Evolutionary conservation across 495 filamentous ascomycete species (phyloP), one percentile per base, ranked within the genome.

Genomic region (Bacidia rubella): DNA sequence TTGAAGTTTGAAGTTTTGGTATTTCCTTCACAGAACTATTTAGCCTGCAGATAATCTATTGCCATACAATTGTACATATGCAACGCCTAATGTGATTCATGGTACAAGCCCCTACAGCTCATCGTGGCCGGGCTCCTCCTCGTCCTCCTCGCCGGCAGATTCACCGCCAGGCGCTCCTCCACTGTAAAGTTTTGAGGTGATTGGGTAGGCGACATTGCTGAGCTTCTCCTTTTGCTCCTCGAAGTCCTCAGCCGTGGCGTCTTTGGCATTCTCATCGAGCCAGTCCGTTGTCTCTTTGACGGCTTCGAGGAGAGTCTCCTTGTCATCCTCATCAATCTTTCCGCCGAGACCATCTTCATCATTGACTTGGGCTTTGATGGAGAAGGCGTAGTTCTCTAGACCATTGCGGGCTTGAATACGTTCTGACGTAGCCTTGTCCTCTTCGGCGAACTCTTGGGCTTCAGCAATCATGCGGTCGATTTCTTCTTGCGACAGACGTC

Each of bases 141-240:
- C 76, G 38, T 80, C 85, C 47, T 74, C 78, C 44, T 67, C 76
- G 12, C 49, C 58, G 39, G 41, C 42, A n/a, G 66, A 65, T 25
- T 48, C 46, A 26, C 43, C 55, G 19, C 73, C 74, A 47, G 72
- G 77, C 29, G 78, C 78, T 57, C 74, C 79, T 60, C 78, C 79
- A 64, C 81, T 74, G 73, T 98, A 94, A 49, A 94, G 73, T 79
- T 99, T 99, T 75, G 85, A 90, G 62, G 92, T 99, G 73, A 99
- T 99, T 29, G 92, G 92, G 74, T 97, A 96, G 21, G 92, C 92
- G 52, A 96, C 86, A 70, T 83, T 82, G 62, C 85, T 90, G 58
- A 99, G 81, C 76, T 95, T 95, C 83, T 99, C 90, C 78, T 90
- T 94, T 75, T 97, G 90, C 80, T 99, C 92, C 68, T 95, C 87